Evolutionary conservation across 148 eudicot species (phyloP).

Genomic region (Rhododendron griersonianum): DNA sequence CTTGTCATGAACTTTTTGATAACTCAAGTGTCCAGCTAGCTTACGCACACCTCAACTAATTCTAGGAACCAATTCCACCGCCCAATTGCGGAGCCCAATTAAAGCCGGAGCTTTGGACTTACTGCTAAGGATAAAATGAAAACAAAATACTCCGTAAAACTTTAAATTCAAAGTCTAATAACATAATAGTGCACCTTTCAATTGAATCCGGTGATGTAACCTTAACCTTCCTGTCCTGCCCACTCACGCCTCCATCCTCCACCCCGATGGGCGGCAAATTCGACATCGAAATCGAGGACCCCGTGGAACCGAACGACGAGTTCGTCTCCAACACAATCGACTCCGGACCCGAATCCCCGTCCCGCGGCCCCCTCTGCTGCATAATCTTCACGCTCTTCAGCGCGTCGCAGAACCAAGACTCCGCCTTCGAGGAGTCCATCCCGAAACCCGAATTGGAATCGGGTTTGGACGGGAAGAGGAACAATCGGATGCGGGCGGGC

Average conservation of each 20-base stretch:
- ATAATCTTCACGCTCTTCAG: slow-evolving; percentile 42
- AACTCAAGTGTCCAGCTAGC: too few species aligned
- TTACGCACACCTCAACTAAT: too few species aligned
- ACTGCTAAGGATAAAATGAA: too few species aligned
- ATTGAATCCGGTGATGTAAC: slow-evolving; percentile 42
- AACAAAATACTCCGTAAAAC: too few species aligned
- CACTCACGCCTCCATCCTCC: slow-evolving; percentile 38
- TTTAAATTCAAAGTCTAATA: too few species aligned
- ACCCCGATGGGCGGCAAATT: slow-evolving; percentile 48
- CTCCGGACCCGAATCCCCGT: slow-evolving; percentile 39
- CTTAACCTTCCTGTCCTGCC: slow-evolving; percentile 38
- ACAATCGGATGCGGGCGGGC: slow-evolving; percentile 59
- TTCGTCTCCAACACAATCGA: slow-evolving; percentile 59
- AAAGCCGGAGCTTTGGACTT: too few species aligned
- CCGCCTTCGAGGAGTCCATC: slow-evolving; percentile 45
- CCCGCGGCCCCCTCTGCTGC: slow-evolving; percentile 29
- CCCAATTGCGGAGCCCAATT: too few species aligned
- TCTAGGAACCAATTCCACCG: too few species aligned
- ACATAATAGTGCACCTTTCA: slow-evolving; percentile 43
- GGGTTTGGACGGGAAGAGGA: slow-evolving; percentile 47
- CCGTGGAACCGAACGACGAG: slow-evolving; percentile 67
- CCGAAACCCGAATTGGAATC: slow-evolving; percentile 16
- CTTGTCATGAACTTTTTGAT: too few species aligned
- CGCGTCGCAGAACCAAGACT: slow-evolving; percentile 64
- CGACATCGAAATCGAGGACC: slow-evolving; percentile 57